Percentiles rank a stretch among this genome's conserved stretches.
Evolutionary conservation across 441 rosid genomes (phyloP).

Genomic region (Macaranga tanarius): DNA sequence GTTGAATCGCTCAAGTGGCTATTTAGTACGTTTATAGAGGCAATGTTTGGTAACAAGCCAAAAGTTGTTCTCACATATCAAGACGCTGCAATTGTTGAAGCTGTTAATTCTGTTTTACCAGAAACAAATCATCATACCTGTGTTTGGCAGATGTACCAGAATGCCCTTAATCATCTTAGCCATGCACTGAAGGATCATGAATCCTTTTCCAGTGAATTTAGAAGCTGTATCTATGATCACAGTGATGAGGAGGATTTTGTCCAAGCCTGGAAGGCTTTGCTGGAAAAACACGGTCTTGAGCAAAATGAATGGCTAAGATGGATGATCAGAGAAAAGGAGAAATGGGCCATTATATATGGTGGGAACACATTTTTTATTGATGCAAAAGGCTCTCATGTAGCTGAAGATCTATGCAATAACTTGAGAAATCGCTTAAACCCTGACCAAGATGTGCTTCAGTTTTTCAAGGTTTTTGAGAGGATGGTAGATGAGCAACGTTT

Average conservation of each 20-base stretch:
- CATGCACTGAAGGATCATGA: not conserved
- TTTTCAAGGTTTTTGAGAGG: slow-evolving; percentile 18
- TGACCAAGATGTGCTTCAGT: slow-evolving; percentile 10
- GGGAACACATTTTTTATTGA: slow-evolving; percentile 11
- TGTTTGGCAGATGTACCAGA: slow-evolving; percentile 29
- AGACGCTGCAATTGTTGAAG: slow-evolving; percentile 20
- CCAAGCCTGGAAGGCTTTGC: slow-evolving; percentile 21
- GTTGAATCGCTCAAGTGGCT: slow-evolving; percentile 20
- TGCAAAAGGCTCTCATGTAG: slow-evolving; percentile 11
- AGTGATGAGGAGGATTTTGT: slow-evolving; percentile 20
- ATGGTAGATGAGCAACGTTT: slow-evolving; percentile 14
- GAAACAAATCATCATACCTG: slow-evolving; percentile 21
- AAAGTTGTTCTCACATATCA: slow-evolving; percentile 23
- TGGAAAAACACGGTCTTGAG: slow-evolving; percentile 14
- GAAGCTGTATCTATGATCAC: slow-evolving; percentile 21
- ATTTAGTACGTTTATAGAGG: slow-evolving; percentile 16
- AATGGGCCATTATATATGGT: slow-evolving; percentile 16
- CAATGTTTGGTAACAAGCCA: slow-evolving; percentile 25
- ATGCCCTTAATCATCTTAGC: slow-evolving; percentile 21
- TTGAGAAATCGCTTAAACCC: slow-evolving; percentile 19
- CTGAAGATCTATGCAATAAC: slow-evolving; percentile 9
- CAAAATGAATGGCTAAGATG: slow-evolving; percentile 23
- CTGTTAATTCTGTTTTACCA: slow-evolving; percentile 11
- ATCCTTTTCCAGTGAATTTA: slow-evolving; percentile 20
- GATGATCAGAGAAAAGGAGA: slow-evolving; percentile 20